Conservation (phyloP, 2,329 filamentous ascomycete genomes). For the Penicillium sp. region DNA sequence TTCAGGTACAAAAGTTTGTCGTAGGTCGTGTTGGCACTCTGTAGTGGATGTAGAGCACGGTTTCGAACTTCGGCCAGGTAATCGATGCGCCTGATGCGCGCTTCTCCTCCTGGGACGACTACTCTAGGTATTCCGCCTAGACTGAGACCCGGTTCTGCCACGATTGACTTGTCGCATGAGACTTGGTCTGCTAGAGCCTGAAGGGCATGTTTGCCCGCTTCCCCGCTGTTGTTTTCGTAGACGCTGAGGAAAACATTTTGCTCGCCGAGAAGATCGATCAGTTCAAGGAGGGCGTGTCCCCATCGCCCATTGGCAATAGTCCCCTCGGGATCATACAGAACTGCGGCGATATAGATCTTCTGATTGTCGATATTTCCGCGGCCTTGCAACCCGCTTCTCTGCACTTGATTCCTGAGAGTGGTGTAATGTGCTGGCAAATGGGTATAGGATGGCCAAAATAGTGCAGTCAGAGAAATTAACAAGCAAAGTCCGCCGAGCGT, state of each 20-base stretch:
- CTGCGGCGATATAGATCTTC: background rate
- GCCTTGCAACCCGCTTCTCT: background rate
- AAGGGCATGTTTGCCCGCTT: constrained; percentile 54
- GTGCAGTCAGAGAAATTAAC: background rate
- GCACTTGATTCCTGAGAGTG: background rate
- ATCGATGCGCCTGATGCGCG: constrained; percentile 69
- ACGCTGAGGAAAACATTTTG: constrained; percentile 71
- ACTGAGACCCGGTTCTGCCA: background rate
- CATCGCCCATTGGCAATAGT: background rate
- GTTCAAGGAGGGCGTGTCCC: constrained; percentile 49
- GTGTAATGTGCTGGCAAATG: background rate
- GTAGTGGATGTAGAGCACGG: constrained; percentile 65
- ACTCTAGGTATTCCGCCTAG: constrained; percentile 60
- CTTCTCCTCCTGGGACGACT: constrained; percentile 62
- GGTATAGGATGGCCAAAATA: constrained; percentile 2
- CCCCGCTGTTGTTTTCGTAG: constrained; percentile 70
- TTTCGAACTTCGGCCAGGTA: constrained; percentile 75
- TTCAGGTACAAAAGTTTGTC: constrained; percentile 49
- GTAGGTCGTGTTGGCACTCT: constrained; percentile 49
- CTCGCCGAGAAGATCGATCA: constrained; percentile 67
- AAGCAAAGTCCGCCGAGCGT: background rate
- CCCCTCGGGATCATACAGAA: background rate
- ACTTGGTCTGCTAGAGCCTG: background rate
- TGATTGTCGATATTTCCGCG: background rate
- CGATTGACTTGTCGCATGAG: background rate